Evolutionary conservation across 441 rosid genomes (phyloP).

Genomic region (Populus tomentosa): DNA sequence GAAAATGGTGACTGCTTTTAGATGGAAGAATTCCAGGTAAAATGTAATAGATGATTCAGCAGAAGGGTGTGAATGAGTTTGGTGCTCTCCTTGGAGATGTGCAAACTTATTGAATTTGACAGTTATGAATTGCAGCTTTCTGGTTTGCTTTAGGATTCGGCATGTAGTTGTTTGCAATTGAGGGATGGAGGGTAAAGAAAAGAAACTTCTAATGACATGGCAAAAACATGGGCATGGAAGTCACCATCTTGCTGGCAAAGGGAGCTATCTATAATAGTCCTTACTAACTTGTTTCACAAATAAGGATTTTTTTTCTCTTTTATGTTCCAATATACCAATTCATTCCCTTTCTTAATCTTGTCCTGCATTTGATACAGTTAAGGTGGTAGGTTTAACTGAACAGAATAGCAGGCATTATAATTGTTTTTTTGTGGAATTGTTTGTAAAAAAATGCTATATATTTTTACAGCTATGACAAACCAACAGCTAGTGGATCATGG

Average conservation of each 20-base stretch:
- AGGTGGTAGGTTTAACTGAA: not conserved
- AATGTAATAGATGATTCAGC: not conserved
- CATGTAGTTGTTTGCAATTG: not conserved
- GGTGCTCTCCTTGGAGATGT: not conserved
- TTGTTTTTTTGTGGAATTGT: constrained; percentile 2
- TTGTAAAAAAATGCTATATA: constrained; percentile 15
- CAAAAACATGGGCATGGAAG: not conserved
- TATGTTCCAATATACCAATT: not conserved
- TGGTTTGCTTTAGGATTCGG: not conserved
- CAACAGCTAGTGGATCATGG: constrained; percentile 77
- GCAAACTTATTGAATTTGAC: not conserved
- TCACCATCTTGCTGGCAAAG: not conserved
- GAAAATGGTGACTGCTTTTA: not conserved
- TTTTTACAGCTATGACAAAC: constrained; percentile 79
- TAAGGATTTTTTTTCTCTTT: not conserved
- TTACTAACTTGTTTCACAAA: not conserved
- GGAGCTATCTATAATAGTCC: not conserved
- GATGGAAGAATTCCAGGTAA: not conserved
- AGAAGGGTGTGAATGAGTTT: not conserved
- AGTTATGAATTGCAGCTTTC: not conserved
- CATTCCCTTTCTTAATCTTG: not conserved
- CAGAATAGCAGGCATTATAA: not conserved
- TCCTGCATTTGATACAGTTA: not conserved
- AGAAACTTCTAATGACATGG: not conserved
- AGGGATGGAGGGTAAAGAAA: not conserved